Evolutionary conservation across 176 grass and related monocot genomes (phyloP).

Genomic region (Eleusine coracana): DNA sequence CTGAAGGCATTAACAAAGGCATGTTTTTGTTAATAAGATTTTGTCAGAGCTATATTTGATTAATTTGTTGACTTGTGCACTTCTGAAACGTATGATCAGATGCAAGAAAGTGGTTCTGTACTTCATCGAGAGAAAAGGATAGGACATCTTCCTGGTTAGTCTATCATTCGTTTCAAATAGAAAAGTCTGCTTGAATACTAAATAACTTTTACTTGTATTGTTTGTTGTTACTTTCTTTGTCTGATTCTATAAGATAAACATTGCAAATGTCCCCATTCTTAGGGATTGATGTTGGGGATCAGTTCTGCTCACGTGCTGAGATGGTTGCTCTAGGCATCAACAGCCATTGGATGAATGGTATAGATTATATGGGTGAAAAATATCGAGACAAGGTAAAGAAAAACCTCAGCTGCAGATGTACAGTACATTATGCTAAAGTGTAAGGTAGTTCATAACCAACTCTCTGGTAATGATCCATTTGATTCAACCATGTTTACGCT

Average conservation of each 20-base stretch:
- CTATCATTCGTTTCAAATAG: conserved; percentile 19
- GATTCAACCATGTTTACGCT: no score
- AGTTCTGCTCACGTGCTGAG: conserved; percentile 77
- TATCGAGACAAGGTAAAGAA: conserved; percentile 53
- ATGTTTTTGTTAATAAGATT: conserved; percentile 9
- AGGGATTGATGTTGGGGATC: conserved; percentile 71
- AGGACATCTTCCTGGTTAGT: conserved; percentile 55
- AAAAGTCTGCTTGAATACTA: neutral
- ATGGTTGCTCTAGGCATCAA: conserved; percentile 76
- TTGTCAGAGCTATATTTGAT: conserved; percentile 8
- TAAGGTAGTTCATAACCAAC: no score
- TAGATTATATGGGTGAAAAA: conserved; percentile 72
- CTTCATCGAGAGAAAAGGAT: conserved; percentile 60
- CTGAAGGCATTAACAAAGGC: conserved; percentile 59
- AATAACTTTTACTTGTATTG: neutral
- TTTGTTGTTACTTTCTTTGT: neutral
- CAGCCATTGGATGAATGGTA: conserved; percentile 78
- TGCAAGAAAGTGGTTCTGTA: conserved; percentile 34
- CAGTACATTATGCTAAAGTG: no score
- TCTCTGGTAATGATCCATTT: no score
- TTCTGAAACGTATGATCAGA: conserved; percentile 37
- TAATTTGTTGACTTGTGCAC: neutral
- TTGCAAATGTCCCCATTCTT: conserved; percentile 18
- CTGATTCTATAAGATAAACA: conserved; percentile 1
- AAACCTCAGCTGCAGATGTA: no score